Base-by-base conservation (phyloP, 345 rosid species). In the Raphanus sativus region DNA sequence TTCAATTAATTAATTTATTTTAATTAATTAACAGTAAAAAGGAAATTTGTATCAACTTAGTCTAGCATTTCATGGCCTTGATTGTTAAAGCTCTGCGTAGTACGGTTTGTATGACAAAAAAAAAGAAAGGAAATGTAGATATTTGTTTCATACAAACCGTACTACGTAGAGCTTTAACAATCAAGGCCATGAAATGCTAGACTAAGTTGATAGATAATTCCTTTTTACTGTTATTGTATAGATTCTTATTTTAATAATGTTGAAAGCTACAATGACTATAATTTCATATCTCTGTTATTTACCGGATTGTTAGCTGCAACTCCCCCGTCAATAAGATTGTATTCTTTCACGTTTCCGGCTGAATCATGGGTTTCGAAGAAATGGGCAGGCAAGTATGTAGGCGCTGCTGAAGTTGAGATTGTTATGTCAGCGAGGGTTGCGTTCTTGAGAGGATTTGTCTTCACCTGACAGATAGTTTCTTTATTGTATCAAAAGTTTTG, bases 231-330 rank as follows among this genome's bases (percentile, higher is more conserved):
- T 6, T 54, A 54, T 54, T 13, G 25, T 4, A 16, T 52, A 13
- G 30, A 34, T 55, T 8, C 36, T 65, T 8, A 9, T 1, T 0
- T 65, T 36, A 13, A 48, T 25, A 8, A 62, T 48, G 32, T 45
- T 29, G 2, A 74, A 70, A 70, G 1, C 6, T 25, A 71, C 24
- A 15, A 55, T 1, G 6, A 65, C 62, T 9, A n/a, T 12, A 34
- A 21, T 61, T 8, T 3, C 0, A n/a, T 48, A 30, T 60, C 4
- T 2, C 1, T n/a, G 2, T 7, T n/a, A 28, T 10, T 68, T 83
- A 86, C 92, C 73, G 89, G 95, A 72, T 90, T 88, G 65, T 90
- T 90, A 16, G 96, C 97, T 4, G 94, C 96, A 10, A 92, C 84
- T 42, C 97, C 94, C 0, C 94, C 94, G 17, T 92, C 97, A 8